A percentile compares a stretch with the other conserved stretches of the same genome.
Conservation (phyloP, 1,139 yeast genomes). For the Taphrina communis region DNA sequence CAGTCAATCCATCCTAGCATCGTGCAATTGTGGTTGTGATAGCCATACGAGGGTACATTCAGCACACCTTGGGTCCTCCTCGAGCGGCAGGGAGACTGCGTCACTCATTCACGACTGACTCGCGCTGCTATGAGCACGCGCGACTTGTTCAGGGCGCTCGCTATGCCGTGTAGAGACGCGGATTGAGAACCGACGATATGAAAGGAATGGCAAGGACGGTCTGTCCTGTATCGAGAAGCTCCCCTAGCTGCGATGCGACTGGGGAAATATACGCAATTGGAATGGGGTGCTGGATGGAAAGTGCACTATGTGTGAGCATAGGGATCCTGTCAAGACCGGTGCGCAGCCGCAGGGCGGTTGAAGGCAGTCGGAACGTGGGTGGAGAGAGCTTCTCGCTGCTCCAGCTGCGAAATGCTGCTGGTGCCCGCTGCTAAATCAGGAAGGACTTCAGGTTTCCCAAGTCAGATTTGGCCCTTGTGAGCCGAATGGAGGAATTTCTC, state of each 20-base stretch:
- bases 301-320: too few relatives aligned
- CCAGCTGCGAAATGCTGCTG: too few relatives aligned
- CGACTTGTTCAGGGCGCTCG: not conserved
- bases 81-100: constrained; percentile 19
- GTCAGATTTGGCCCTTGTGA: not conserved
- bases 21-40: not conserved
- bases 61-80: constrained; percentile 27
- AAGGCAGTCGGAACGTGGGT: constrained; percentile 7
- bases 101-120: constrained; percentile 13
- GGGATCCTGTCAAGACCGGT: constrained; percentile 1
- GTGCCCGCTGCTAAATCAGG: too few relatives aligned
- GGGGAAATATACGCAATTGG: not conserved
- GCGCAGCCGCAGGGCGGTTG: not conserved
- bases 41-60: constrained; percentile 17
- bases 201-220: too few relatives aligned
- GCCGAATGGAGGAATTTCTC: not conserved
- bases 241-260: not conserved
- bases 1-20: not conserved
- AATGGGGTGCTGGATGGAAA: too few relatives aligned
- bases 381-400: not conserved
- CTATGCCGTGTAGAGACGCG: not conserved
- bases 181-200: not conserved
- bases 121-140: not conserved
- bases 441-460: too few relatives aligned
- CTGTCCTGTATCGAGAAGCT: too few relatives aligned